Conservation (phyloP, 768 basidiomycete genomes). For the Pulveroboletus ravenelii region DNA sequence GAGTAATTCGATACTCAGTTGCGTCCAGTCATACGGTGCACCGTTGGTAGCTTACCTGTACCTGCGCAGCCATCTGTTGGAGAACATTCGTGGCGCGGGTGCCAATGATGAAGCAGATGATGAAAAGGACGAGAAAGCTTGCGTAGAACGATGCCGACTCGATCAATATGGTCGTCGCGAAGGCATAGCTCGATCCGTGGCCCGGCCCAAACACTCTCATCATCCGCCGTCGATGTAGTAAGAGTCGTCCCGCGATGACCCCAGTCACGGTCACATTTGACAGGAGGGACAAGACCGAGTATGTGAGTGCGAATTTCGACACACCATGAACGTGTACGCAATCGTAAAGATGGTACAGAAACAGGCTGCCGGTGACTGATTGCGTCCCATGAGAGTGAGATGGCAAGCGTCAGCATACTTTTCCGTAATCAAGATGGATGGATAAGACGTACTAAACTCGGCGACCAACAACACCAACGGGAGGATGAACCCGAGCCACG, state of each 20-base stretch:
- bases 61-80: constrained; percentile 17
- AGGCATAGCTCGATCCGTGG: constrained; percentile 10
- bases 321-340: not conserved
- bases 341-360: not conserved
- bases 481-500: constrained; percentile 9
- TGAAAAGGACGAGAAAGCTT: constrained; percentile 11
- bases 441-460: constrained; percentile 10
- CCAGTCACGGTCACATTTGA: constrained; percentile 15
- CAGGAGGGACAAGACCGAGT: constrained; percentile 10
- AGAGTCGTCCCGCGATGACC: constrained; percentile 14
- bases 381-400: not conserved
- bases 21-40: not conserved
- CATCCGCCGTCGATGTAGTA: constrained; percentile 10
- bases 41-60: constrained; percentile 8
- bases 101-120: constrained; percentile 5
- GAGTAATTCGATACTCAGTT: not conserved
- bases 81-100: constrained; percentile 4
- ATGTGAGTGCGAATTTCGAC: constrained; percentile 1
- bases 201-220: constrained; percentile 10
- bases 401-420: not conserved
- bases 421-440: not conserved
- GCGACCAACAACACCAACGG: constrained; percentile 3
- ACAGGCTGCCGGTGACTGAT: constrained; percentile 7
- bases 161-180: constrained; percentile 10
- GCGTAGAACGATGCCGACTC: constrained; percentile 21